Percentiles rank a stretch among this genome's conserved stretches.
phyloP scores from a whole-genome alignment of 345 rosid species.

The Brassica napus region DNA sequence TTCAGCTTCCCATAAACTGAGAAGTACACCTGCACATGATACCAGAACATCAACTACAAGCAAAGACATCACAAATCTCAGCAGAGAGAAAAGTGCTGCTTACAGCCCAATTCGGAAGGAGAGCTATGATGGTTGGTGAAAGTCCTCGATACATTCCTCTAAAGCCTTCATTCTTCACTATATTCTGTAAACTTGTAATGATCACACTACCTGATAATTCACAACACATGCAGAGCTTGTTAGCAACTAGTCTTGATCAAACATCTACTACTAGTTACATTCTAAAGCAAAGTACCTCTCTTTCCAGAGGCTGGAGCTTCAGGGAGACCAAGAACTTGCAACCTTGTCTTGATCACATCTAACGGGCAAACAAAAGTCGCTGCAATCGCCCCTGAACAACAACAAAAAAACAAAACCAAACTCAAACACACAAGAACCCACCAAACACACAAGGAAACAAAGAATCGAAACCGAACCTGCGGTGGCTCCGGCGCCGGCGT shows the following conservation, averaged over 20 bases:
- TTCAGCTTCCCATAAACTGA: constrained; percentile 74
- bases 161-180: constrained; percentile 68
- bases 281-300: constrained; percentile 49
- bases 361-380: constrained; percentile 94
- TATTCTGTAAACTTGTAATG: constrained; percentile 61
- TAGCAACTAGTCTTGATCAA: neutral
- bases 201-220: constrained; percentile 68
- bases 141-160: constrained; percentile 92
- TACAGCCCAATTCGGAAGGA: constrained; percentile 98
- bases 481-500: constrained; percentile 85
- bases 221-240: constrained; percentile 5
- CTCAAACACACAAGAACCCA: neutral
- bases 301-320: constrained; percentile 49
- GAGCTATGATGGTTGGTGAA: constrained; percentile 88
- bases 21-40: constrained; percentile 76
- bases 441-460: neutral
- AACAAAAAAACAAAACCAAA: constrained; percentile 15
- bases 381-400: constrained; percentile 78
- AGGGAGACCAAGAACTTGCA: constrained; percentile 91
- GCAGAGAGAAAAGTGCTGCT: constrained; percentile 37
- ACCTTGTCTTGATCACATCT: constrained; percentile 95
- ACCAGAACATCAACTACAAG: constrained; percentile 8
- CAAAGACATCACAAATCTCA: neutral
- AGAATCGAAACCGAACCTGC: constrained; percentile 54
- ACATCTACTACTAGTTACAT: neutral